Evolutionary conservation across 2,329 filamentous ascomycete species (phyloP).

Genomic region (Cladophialophora bantiana): DNA sequence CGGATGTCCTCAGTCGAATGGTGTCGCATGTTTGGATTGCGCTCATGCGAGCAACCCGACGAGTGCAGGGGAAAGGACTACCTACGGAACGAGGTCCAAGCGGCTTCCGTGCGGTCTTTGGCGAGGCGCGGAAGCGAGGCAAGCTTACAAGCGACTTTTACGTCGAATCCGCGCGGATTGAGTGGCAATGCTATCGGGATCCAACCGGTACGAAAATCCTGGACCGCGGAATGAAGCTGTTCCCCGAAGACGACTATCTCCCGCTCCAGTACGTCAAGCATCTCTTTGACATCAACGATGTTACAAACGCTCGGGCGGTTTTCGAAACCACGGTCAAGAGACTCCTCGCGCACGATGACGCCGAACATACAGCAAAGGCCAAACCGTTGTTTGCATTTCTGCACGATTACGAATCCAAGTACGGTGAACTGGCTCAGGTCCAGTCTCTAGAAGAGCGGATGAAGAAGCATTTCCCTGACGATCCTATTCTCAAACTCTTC

Average conservation of each 20-base stretch:
- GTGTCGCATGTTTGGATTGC: constrained; percentile 96
- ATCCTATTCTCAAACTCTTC: constrained; percentile 78
- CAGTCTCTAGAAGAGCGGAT: constrained; percentile 90
- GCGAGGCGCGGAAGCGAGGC: constrained; percentile 84
- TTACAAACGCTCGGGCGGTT: constrained; percentile 92
- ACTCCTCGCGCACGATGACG: constrained; percentile 70
- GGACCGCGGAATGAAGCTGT: constrained; percentile 89
- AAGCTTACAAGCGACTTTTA: constrained; percentile 94
- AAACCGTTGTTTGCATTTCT: constrained; percentile 90
- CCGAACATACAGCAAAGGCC: constrained; percentile 74
- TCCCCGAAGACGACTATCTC: constrained; percentile 91
- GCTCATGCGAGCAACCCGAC: constrained; percentile 89
- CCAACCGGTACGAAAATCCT: constrained; percentile 93
- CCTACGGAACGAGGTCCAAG: constrained; percentile 68
- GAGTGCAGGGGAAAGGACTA: constrained; percentile 82
- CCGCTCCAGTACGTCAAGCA: constrained; percentile 96
- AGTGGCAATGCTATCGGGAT: constrained; percentile 96
- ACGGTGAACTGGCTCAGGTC: constrained; percentile 90
- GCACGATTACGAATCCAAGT: constrained; percentile 93
- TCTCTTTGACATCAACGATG: constrained; percentile 87
- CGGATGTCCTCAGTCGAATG: constrained; percentile 77
- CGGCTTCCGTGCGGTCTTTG: constrained; percentile 87
- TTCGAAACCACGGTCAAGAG: constrained; percentile 93
- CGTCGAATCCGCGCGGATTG: constrained; percentile 88
- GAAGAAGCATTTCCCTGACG: constrained; percentile 89